These are phyloP conservation scores for Mangifera indica DNA, from an alignment of 345 rosid genomes.

Conservation along the genomic window DNA sequence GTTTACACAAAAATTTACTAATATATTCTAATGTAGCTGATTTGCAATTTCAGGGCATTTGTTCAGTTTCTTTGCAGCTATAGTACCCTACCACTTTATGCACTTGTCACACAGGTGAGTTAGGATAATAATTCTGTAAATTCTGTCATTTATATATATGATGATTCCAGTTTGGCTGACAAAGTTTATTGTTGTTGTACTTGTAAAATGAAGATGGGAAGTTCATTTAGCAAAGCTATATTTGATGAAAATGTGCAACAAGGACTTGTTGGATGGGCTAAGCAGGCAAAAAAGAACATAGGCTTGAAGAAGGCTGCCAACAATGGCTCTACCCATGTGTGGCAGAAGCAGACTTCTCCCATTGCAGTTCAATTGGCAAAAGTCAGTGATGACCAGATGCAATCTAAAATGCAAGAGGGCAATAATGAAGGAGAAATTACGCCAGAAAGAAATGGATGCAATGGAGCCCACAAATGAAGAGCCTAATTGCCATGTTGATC, in stretches of 20 bases:
- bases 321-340: conserved; percentile 31
- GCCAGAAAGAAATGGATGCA: background rate
- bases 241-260: conserved; percentile 66
- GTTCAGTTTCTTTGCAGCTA: conserved; percentile 19
- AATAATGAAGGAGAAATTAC: conserved; percentile 7
- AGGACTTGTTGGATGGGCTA: conserved; percentile 75
- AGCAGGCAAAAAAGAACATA: conserved; percentile 50
- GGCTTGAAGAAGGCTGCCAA: conserved; percentile 42
- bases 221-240: conserved; percentile 65
- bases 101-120: conserved; percentile 16
- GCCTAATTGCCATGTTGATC: background rate
- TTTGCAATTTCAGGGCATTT: conserved; percentile 6
- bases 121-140: background rate
- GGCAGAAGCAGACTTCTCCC: conserved; percentile 20
- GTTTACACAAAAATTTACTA: too few species aligned
- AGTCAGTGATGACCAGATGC: background rate
- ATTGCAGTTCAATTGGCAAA: conserved; percentile 15
- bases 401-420: conserved; percentile 4
- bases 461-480: background rate
- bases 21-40: too few species aligned
- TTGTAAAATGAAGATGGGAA: conserved; percentile 67
- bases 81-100: conserved; percentile 18
- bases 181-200: background rate
- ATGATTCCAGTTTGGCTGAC: background rate
- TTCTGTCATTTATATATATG: background rate